A percentile compares a stretch with the other conserved stretches of the same genome.
phyloP scores from a whole-genome alignment of 495 filamentous ascomycete genomes.

The Talaromyces proteolyticus region DNA sequence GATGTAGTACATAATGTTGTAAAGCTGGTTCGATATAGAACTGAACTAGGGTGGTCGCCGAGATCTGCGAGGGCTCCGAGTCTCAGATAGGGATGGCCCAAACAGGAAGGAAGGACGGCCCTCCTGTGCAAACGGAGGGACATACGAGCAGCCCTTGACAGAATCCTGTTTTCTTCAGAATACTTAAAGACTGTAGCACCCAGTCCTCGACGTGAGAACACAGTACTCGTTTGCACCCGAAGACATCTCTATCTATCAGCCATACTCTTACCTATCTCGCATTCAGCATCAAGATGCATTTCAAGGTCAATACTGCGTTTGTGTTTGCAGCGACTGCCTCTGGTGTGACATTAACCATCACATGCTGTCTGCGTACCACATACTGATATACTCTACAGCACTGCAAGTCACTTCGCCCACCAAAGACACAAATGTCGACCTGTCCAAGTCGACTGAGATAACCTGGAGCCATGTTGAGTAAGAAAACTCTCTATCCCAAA shows the following conservation, averaged over 20 bases:
- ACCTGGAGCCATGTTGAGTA: conserved; percentile 32
- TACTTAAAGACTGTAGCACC: not conserved
- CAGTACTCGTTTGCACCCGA: too few relatives aligned
- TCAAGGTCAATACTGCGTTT: conserved; percentile 1
- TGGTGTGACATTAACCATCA: not conserved
- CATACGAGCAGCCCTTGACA: too few relatives aligned
- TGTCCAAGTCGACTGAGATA: conserved; percentile 22
- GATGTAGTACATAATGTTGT: too few relatives aligned
- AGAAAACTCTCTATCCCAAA: not conserved
- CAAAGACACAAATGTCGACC: conserved; percentile 21
- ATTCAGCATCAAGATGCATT: not conserved
- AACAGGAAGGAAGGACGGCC: too few relatives aligned
- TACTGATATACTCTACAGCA: conserved; percentile 12
- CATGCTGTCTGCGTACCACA: not conserved
- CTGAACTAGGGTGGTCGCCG: too few relatives aligned
- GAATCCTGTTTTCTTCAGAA: too few relatives aligned
- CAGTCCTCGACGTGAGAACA: not conserved
- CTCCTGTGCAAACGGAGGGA: too few relatives aligned
- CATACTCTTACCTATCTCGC: not conserved
- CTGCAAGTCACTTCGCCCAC: conserved; percentile 26
- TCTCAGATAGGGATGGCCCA: not conserved
- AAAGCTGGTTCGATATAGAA: too few relatives aligned
- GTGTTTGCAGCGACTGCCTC: conserved; percentile 4
- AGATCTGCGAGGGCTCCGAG: not conserved
- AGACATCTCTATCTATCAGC: not conserved